Evolutionary conservation across 805 yeast species (phyloP), one percentile per base, ranked within the genome.

Genomic region (Saccharomycopsis oosterbeekiorum): DNA sequence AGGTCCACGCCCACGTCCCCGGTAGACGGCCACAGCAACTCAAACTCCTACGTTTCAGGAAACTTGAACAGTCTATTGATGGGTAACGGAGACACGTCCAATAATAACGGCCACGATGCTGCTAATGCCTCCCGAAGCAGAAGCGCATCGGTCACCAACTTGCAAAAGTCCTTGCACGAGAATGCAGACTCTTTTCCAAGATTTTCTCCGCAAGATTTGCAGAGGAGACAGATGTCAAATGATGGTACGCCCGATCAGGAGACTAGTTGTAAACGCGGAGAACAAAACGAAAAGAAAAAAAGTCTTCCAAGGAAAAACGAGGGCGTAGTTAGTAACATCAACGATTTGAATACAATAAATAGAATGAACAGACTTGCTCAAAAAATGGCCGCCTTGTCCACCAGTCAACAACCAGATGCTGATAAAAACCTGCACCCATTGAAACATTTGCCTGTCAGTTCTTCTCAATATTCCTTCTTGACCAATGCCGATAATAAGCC

Each of bases 1-100:
- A 56, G 47, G 17, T 57, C 59, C 1, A 56, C 21, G 17, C 62
- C 62, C 10, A 60, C 57, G 12, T 57, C 59, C 21, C 62, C 62
- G 24, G 15, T 19, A 4, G 55, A 54, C 9, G 37, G 26, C 5
- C 59, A 42, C 8, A 15, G 8, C 21, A 47, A 10, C n/a, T 14
- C 26, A 2, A 47, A 10, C 11, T 47, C 51, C 15, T 43, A 24
- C 14, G 21, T 47, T n/a, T 47, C 53, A 2, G n/a, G 29, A 10
- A 47, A 26, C 21, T 47, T 47, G 53, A 47, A 14, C 34, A 26
- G 26, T 2, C 29, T 47, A 21, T 47, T 47, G 53, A 47, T 47
- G 21, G 10, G 21, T 21, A 26, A 14, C 2, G 21, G 21, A 11
- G 53, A 12, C 53, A 47, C n/a, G 10, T 29, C 34, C 6, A 29